Conservation (phyloP, 768 basidiomycete genomes). For the Leccinum variicolor region DNA sequence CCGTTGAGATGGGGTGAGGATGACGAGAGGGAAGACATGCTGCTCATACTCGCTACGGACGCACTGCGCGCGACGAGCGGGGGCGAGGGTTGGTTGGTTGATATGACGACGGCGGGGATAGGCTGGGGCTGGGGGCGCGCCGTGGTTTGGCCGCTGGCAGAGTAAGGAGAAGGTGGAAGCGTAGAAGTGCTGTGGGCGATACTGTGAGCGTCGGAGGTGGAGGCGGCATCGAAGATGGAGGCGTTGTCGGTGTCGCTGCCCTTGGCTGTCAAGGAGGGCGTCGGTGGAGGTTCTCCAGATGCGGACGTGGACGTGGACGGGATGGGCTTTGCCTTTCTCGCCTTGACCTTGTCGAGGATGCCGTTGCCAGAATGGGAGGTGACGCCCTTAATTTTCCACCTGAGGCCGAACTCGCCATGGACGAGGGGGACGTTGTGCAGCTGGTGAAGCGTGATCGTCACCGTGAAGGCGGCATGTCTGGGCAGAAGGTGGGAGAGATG, state of each 20-base stretch:
- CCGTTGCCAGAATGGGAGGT: conserved; percentile 39
- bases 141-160: conserved; percentile 10
- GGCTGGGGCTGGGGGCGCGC: conserved; percentile 1
- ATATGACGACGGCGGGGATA: conserved; percentile 30
- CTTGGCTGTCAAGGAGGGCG: conserved; percentile 4
- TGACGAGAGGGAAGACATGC: conserved; percentile 19
- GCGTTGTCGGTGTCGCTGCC: conserved; percentile 25
- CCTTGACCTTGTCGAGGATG: conserved; percentile 40
- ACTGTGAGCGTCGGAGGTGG: conserved; percentile 27
- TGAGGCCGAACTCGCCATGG: neutral
- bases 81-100: conserved; percentile 16
- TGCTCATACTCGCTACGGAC: conserved; percentile 20
- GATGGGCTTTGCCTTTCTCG: conserved; percentile 16
- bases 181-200: conserved; percentile 25
- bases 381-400: conserved; percentile 30
- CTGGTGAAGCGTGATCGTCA: conserved; percentile 59
- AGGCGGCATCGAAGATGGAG: conserved; percentile 24
- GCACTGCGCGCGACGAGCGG: conserved; percentile 13
- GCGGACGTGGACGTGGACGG: neutral
- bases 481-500: conserved; percentile 62
- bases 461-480: conserved; percentile 63
- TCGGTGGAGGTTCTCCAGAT: neutral
- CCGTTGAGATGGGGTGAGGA: conserved; percentile 4
- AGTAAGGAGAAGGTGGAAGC: conserved; percentile 14
- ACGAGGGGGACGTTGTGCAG: conserved; percentile 49